Base-by-base conservation (phyloP, 805 yeast species). In the Candida stauntonica region DNA sequence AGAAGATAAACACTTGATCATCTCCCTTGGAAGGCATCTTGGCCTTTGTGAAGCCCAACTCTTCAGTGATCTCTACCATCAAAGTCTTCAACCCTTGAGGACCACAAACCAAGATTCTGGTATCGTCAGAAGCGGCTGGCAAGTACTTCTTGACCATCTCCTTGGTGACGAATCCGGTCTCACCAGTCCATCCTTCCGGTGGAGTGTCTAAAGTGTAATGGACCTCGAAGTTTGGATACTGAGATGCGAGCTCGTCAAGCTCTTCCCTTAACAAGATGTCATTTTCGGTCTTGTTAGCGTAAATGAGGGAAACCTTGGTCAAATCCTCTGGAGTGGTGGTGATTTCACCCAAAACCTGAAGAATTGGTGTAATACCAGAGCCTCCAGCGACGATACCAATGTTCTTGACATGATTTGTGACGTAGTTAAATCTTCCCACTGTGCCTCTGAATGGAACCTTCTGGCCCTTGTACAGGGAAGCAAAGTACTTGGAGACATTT, bases 321-420 rank as follows among this genome's bases (percentile, higher is more conserved):
- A 57, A 26, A 58, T 83, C 89, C 41, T 71, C 78, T 3, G 86
- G 79, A 19, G 80, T 77, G 14, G 88, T 82, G 45, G 82, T 75
- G 35, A 83, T 70, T 42, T 74, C 74, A 44, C 84, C 79, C 36
- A 85, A 67, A 13, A 89, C 82, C 63, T 88, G 95, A 54, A 84
- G 71, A 63, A 86, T 79, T 27, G 97, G 96, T 7, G 96, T 86
- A 46, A 89, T 81, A 36, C 97, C 95, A 0, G 91, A 77, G 15
- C 95, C 95, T 49, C 93, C 95, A 7, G 89, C 91, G 50, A 85
- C 68, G 64, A 85, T 70, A 15, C 79, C 78, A 41, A 85, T 68
- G 43, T 78, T 75, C 44, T 72, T 72, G 29, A 78, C 81, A 66
- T 76, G 72, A 55, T 81, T 81, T 12, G 66, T 50, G n/a, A 47